Conservation (phyloP, 2,329 filamentous ascomycete genomes). For the Microcyclosporella mali region DNA sequence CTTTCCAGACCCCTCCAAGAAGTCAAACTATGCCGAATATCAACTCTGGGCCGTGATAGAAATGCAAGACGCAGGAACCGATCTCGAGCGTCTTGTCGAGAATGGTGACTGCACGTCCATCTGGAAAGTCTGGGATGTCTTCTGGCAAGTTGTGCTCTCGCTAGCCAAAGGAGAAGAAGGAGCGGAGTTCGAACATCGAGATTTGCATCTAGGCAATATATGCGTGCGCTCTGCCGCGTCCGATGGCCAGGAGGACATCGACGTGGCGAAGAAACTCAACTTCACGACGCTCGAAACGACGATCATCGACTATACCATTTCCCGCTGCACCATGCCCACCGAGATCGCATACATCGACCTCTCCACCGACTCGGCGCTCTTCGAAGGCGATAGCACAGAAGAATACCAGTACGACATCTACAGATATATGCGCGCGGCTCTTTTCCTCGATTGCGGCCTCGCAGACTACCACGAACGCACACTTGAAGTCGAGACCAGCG, state of each 20-base stretch:
- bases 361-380: constrained; percentile 40
- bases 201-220: constrained; percentile 62
- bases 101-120: constrained; percentile 34
- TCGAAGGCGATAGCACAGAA: constrained; percentile 41
- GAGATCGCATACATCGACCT: constrained; percentile 43
- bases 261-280: constrained; percentile 38
- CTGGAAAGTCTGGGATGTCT: constrained; percentile 54
- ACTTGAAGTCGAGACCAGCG: constrained; percentile 13
- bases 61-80: constrained; percentile 59
- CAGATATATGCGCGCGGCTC: constrained; percentile 44
- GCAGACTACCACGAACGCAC: constrained; percentile 23
- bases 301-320: constrained; percentile 63
- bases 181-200: constrained; percentile 59
- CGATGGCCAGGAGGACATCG: constrained; percentile 13
- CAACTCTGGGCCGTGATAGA: constrained; percentile 60
- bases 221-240: constrained; percentile 41
- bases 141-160: constrained; percentile 60
- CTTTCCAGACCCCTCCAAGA: constrained; percentile 53
- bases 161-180: constrained; percentile 56
- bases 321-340: constrained; percentile 50
- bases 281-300: constrained; percentile 55
- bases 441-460: constrained; percentile 38
- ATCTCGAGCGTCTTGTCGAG: constrained; percentile 41
- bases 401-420: constrained; percentile 55
- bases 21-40: constrained; percentile 46